phyloP scores from a whole-genome alignment of 148 eudicot species.

The Camellia lanceoleosa region DNA sequence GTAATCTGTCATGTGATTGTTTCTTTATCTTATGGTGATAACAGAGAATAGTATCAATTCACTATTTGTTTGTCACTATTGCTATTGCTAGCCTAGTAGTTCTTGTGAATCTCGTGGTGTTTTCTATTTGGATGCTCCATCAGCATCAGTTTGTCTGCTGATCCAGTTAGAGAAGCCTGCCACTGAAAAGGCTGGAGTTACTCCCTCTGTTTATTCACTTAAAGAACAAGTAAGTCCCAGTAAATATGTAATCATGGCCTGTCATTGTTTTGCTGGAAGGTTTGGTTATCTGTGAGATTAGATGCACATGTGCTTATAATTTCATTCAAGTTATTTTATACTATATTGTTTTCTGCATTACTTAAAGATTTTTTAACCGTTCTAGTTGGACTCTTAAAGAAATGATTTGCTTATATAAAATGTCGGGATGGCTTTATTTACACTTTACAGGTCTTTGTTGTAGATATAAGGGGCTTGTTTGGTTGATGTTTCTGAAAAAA shows the following conservation, averaged over 20 bases:
- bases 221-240: constrained; percentile 80
- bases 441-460: not conserved
- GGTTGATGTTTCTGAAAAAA: too few relatives aligned
- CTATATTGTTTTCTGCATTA: not conserved
- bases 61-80: constrained; percentile 11
- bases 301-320: not conserved
- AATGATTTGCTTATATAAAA: not conserved
- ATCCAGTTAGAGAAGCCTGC: constrained; percentile 96
- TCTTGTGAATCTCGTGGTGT: constrained; percentile 75
- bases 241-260: constrained; percentile 7
- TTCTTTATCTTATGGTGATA: not conserved
- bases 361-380: not conserved
- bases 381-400: not conserved
- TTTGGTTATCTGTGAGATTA: not conserved
- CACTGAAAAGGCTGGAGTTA: constrained; percentile 92
- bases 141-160: constrained; percentile 89
- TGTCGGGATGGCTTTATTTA: too few relatives aligned
- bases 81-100: constrained; percentile 47
- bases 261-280: not conserved
- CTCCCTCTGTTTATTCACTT: constrained; percentile 94
- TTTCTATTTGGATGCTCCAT: constrained; percentile 91
- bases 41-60: not conserved
- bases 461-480: too few relatives aligned
- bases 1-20: not conserved
- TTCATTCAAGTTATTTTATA: not conserved